A percentile compares a stretch with the other conserved stretches of the same genome.
phyloP scores from a whole-genome alignment of 2,329 filamentous ascomycete genomes.

The Zymoseptoria tritici region DNA sequence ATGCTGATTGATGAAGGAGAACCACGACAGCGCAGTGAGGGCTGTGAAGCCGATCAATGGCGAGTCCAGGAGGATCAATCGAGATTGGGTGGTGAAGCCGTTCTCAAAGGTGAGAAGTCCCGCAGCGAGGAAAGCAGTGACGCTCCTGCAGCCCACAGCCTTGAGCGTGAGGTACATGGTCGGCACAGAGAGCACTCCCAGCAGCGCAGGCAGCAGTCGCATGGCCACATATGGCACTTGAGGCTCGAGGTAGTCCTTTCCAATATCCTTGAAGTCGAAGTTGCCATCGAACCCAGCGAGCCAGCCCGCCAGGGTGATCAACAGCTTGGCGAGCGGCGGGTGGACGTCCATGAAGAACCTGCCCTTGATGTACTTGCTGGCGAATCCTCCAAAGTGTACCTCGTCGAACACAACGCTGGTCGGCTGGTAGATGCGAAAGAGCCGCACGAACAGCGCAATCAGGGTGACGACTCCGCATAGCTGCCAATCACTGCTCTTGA shows the following conservation, averaged over 20 bases:
- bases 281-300: constrained; percentile 88
- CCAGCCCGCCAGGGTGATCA: constrained; percentile 92
- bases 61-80: constrained; percentile 91
- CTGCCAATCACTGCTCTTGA: constrained; percentile 78
- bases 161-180: constrained; percentile 94
- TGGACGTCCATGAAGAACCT: constrained; percentile 99
- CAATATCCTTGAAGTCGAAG: constrained; percentile 99
- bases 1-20: constrained; percentile 92
- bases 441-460: constrained; percentile 68
- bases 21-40: constrained; percentile 82
- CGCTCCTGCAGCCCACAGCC: constrained; percentile 78
- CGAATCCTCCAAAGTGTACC: constrained; percentile 98
- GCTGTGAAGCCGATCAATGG: constrained; percentile 90
- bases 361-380: constrained; percentile 98
- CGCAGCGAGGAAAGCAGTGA: constrained; percentile 75
- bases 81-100: constrained; percentile 87
- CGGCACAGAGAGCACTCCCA: constrained; percentile 80
- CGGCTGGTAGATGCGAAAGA: constrained; percentile 95
- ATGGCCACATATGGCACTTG: constrained; percentile 95
- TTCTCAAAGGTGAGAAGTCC: constrained; percentile 93
- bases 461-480: constrained; percentile 65
- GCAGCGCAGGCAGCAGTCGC: constrained; percentile 84
- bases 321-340: constrained; percentile 89
- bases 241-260: constrained; percentile 94
- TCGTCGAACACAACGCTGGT: constrained; percentile 97